A percentile compares a stretch with the other conserved stretches of the same genome.
Conservation (phyloP, 2,329 filamentous ascomycete genomes). For the Trichoderma afroharzianum region DNA sequence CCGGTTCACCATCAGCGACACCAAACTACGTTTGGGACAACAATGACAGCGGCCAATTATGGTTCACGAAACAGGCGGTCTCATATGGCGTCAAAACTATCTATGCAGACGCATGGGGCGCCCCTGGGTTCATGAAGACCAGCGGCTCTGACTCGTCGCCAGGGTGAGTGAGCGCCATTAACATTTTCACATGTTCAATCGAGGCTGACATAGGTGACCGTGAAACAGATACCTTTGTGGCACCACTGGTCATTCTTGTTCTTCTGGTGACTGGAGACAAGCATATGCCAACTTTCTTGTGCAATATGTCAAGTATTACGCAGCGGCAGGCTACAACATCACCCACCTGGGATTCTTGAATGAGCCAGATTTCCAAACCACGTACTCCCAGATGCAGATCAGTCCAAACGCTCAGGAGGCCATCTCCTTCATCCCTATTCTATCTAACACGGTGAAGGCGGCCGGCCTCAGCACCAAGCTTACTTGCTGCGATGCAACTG, state of each 20-base stretch:
- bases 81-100: not conserved
- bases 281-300: constrained; percentile 9
- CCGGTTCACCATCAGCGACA: not conserved
- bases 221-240: not conserved
- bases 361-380: not conserved
- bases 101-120: constrained; percentile 7
- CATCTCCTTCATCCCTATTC: constrained; percentile 1
- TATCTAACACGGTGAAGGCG: not conserved
- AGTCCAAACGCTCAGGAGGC: constrained; percentile 7
- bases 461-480: not conserved
- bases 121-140: constrained; percentile 7
- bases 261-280: constrained; percentile 7
- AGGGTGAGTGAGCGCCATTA: not conserved
- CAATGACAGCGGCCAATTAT: not conserved
- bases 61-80: constrained; percentile 1
- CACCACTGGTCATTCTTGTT: not conserved
- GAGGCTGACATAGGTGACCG: not conserved
- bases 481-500: constrained; percentile 3
- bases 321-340: not conserved
- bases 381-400: constrained; percentile 8
- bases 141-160: constrained; percentile 2
- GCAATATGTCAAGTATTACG: constrained; percentile 6
- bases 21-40: not conserved
- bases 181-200: not conserved
- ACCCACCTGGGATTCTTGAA: constrained; percentile 7